These are phyloP conservation scores for Inga laurina DNA, from an alignment of 306 rosid genomes.

Conservation along the genomic window DNA sequence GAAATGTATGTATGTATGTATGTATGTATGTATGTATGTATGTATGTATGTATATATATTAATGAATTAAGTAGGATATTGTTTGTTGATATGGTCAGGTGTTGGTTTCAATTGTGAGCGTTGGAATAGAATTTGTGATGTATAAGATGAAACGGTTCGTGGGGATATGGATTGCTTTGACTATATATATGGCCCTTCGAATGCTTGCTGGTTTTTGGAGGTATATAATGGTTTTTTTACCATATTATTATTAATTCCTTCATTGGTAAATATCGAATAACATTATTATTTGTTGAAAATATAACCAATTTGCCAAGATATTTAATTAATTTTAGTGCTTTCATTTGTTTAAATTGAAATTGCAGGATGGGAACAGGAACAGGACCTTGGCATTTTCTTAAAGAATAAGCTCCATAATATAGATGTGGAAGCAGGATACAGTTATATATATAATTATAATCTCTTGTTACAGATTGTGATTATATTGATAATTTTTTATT, in stretches of 20 bases:
- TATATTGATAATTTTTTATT: not conserved
- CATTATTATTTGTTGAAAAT: not conserved
- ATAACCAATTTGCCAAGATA: no score
- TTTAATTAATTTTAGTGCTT: not conserved
- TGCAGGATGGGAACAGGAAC: slow-evolving; percentile 97
- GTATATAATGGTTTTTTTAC: not conserved
- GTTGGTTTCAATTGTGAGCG: not conserved
- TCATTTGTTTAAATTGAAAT: not conserved
- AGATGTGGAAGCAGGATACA: not conserved
- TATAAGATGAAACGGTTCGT: not conserved
- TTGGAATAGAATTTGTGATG: not conserved
- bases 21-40: no score
- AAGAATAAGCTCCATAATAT: slow-evolving; percentile 6
- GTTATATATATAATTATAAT: no score
- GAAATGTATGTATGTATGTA: no score
- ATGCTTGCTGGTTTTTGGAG: slow-evolving; percentile 15
- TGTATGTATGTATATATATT: no score
- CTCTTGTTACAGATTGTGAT: not conserved
- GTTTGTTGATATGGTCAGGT: not conserved
- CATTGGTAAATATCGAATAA: not conserved
- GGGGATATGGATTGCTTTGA: slow-evolving; percentile 8
- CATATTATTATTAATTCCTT: no score
- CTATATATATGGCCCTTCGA: slow-evolving; percentile 8
- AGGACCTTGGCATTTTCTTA: slow-evolving; percentile 92
- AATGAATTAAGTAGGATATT: not conserved